Percentiles rank a stretch among this genome's conserved stretches.
phyloP scores from a whole-genome alignment of 2,329 filamentous ascomycete species.

The Botrytis byssoidea region DNA sequence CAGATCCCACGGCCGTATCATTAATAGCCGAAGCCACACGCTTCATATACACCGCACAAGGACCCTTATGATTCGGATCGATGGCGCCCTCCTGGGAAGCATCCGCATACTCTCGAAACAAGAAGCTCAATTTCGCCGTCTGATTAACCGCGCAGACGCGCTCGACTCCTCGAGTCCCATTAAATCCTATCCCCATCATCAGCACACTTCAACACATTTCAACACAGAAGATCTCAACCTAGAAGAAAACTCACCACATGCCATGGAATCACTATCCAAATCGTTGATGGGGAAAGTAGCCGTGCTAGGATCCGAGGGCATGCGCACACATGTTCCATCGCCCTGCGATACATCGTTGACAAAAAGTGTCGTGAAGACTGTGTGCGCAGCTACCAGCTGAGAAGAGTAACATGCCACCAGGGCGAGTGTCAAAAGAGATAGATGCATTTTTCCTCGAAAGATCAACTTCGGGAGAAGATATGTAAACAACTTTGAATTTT shows the following conservation, averaged over 20 bases:
- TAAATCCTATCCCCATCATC: conserved; percentile 41
- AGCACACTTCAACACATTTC: not conserved
- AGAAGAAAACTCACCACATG: conserved; percentile 57
- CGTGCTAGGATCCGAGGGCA: conserved; percentile 53
- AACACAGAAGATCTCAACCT: not conserved
- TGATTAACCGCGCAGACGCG: conserved; percentile 45
- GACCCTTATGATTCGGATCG: conserved; percentile 62
- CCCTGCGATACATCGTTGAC: conserved; percentile 64
- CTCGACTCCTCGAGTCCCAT: conserved; percentile 48
- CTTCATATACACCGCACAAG: conserved; percentile 74
- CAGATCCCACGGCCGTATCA: conserved; percentile 56
- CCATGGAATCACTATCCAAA: conserved; percentile 61
- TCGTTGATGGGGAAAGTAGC: conserved; percentile 58
- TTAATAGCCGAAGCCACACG: conserved; percentile 56
- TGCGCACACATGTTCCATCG: conserved; percentile 69
- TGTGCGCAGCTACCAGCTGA: conserved; percentile 51
- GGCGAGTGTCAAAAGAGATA: conserved; percentile 19
- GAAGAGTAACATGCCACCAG: conserved; percentile 25
- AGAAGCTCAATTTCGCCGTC: conserved; percentile 46
- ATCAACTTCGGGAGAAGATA: not conserved
- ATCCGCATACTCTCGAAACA: conserved; percentile 63
- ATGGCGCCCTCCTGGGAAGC: conserved; percentile 54
- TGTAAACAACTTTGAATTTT: not conserved
- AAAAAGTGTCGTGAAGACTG: conserved; percentile 62
- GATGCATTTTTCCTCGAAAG: conserved; percentile 11